A percentile compares a stretch with the other conserved stretches of the same genome.
These are phyloP conservation scores for Mycena floridula DNA, from an alignment of 768 basidiomycete species.

Conservation along the genomic window DNA sequence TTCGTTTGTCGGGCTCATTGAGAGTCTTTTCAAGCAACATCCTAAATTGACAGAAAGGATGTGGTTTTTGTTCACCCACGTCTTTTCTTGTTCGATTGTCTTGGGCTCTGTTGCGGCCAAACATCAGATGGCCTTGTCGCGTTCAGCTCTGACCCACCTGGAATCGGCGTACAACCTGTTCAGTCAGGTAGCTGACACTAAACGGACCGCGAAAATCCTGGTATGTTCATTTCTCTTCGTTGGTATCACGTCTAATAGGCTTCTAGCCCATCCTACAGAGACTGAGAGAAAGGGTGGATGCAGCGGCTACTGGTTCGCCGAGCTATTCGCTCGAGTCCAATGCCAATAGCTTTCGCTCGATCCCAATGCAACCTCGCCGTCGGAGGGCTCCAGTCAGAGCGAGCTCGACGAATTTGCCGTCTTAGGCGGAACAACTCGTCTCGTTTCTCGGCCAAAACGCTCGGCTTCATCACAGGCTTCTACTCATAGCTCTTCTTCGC, in stretches of 20 bases:
- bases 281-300: slow-evolving; percentile 44
- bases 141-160: slow-evolving; percentile 62
- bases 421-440: slow-evolving; percentile 57
- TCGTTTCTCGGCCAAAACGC: slow-evolving; percentile 48
- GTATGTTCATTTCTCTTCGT: slow-evolving; percentile 27
- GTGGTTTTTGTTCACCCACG: slow-evolving; percentile 71
- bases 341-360: too few species aligned
- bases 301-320: slow-evolving; percentile 19
- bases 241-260: slow-evolving; percentile 2
- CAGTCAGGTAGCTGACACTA: slow-evolving; percentile 42
- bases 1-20: slow-evolving; percentile 59
- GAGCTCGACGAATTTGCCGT: slow-evolving; percentile 58
- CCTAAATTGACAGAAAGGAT: slow-evolving; percentile 60
- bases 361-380: slow-evolving; percentile 29
- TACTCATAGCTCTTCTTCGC: slow-evolving; percentile 36
- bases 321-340: slow-evolving; percentile 15
- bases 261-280: slow-evolving; percentile 56
- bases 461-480: slow-evolving; percentile 40
- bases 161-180: slow-evolving; percentile 58
- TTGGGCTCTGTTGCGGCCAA: slow-evolving; percentile 65
- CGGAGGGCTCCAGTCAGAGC: slow-evolving; percentile 42
- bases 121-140: slow-evolving; percentile 56
- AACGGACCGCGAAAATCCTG: slow-evolving; percentile 53
- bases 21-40: slow-evolving; percentile 60
- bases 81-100: slow-evolving; percentile 74